These are phyloP conservation scores for Luzula sylvatica DNA, from an alignment of 176 grass and related monocot species.

Conservation along the genomic window DNA sequence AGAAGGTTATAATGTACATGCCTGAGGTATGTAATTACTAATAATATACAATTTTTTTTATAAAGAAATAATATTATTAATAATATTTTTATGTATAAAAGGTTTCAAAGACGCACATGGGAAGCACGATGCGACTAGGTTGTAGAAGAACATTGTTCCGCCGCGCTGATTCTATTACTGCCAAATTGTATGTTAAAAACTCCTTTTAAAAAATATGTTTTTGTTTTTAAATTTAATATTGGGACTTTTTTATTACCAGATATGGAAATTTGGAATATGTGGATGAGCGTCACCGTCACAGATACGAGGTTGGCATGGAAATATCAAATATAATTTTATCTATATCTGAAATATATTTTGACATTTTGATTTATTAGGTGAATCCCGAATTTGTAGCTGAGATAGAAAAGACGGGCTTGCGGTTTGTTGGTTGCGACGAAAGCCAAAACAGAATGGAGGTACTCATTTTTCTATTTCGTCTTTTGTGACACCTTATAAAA, in stretches of 20 bases:
- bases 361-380: conserved; percentile 39
- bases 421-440: conserved; percentile 89
- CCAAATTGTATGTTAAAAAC: conserved; percentile 48
- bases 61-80: not conserved
- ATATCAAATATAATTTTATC: conserved; percentile 15
- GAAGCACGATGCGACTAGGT: conserved; percentile 93
- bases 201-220: not conserved
- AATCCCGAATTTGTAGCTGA: conserved; percentile 68
- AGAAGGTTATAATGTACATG: conserved; percentile 80
- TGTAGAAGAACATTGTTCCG: conserved; percentile 65
- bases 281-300: conserved; percentile 95
- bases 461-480: not conserved
- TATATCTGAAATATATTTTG: conserved; percentile 11
- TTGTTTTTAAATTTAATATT: not conserved
- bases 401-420: conserved; percentile 61
- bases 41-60: no score
- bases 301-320: conserved; percentile 68
- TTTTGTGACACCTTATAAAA: no score
- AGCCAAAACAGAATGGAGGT: conserved; percentile 95
- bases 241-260: conserved; percentile 37
- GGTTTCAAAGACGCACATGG: conserved; percentile 98
- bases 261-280: conserved; percentile 57
- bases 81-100: conserved; percentile 12
- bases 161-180: conserved; percentile 53
- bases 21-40: conserved; percentile 57